Percentiles rank a stretch among this genome's conserved stretches.
Evolutionary conservation across 2,329 filamentous ascomycete genomes (phyloP).

Genomic region (Diaporthe vaccinii): DNA sequence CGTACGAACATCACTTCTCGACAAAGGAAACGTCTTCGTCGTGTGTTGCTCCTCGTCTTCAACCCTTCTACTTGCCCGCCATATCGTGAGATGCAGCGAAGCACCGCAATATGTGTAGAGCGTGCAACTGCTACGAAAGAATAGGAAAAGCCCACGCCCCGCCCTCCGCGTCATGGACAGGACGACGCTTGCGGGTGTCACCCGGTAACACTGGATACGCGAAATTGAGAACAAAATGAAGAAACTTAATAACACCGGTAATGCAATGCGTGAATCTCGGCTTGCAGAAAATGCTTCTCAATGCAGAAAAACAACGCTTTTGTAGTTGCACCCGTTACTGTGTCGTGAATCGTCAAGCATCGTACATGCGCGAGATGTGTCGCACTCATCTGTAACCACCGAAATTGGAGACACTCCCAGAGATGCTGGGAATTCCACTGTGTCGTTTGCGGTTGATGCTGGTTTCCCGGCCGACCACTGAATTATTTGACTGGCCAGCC

Average conservation of each 20-base stretch:
- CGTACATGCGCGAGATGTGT: conserved; percentile 2
- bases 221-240: conserved; percentile 19
- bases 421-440: conserved; percentile 56
- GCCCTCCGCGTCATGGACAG: not conserved
- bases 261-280: conserved; percentile 29
- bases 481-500: conserved; percentile 53
- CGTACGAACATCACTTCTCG: not conserved
- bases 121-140: not conserved
- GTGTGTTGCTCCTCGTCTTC: not conserved
- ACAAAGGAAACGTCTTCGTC: conserved; percentile 32
- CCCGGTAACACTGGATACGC: not conserved
- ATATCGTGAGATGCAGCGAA: not conserved
- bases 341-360: conserved; percentile 22
- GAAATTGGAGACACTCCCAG: conserved; percentile 55
- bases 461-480: conserved; percentile 58
- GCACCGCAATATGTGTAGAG: not conserved
- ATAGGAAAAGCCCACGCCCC: not conserved
- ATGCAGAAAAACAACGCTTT: conserved; percentile 33
- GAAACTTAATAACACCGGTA: conserved; percentile 22
- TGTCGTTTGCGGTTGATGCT: conserved; percentile 63
- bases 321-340: conserved; percentile 18
- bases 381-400: conserved; percentile 59
- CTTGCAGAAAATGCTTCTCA: conserved; percentile 35
- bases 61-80: not conserved
- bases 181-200: not conserved